phyloP scores from a whole-genome alignment of 176 grass and related monocot species.

The Carex cristatella region DNA sequence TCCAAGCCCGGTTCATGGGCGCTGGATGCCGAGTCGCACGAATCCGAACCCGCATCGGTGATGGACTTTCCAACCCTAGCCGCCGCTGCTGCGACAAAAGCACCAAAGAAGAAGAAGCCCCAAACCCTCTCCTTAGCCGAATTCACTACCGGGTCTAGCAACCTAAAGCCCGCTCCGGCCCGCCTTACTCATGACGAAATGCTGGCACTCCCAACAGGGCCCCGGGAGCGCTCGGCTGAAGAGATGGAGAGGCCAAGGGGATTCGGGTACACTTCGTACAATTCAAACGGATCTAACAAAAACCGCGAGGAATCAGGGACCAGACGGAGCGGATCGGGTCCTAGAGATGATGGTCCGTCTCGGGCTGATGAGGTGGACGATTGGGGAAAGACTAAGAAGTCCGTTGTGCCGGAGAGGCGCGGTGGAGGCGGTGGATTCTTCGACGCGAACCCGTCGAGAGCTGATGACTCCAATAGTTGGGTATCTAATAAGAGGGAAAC shows the following conservation, averaged over 20 bases:
- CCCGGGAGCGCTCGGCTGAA: conserved; percentile 30
- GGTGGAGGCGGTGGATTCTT: conserved; percentile 16
- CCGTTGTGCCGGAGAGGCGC: neutral
- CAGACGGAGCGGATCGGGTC: conserved; percentile 7
- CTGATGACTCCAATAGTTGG: conserved; percentile 28
- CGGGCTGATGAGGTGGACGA: conserved; percentile 35
- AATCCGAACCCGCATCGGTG: conserved; percentile 9
- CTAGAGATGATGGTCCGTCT: conserved; percentile 23
- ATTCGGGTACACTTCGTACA: neutral
- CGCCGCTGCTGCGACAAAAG: conserved; percentile 8
- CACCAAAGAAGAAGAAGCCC: conserved; percentile 36
- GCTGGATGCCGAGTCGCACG: conserved; percentile 13
- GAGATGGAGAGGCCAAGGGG: conserved; percentile 28
- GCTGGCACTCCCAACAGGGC: conserved; percentile 25
- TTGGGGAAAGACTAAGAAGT: conserved; percentile 36
- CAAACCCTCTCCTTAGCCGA: conserved; percentile 24
- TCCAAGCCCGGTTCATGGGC: conserved; percentile 26
- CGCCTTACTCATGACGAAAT: conserved; percentile 33
- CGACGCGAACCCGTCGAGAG: conserved; percentile 12
- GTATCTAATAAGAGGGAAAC: conserved; percentile 17
- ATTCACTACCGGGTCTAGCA: conserved; percentile 3
- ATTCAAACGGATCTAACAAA: neutral
- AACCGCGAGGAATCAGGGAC: conserved; percentile 4
- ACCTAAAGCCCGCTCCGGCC: neutral
- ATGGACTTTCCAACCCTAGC: conserved; percentile 25